Percentiles rank a stretch among this genome's conserved stretches.
phyloP scores from a whole-genome alignment of 73 alveolate species.

The Paraurostyla sp. region DNA sequence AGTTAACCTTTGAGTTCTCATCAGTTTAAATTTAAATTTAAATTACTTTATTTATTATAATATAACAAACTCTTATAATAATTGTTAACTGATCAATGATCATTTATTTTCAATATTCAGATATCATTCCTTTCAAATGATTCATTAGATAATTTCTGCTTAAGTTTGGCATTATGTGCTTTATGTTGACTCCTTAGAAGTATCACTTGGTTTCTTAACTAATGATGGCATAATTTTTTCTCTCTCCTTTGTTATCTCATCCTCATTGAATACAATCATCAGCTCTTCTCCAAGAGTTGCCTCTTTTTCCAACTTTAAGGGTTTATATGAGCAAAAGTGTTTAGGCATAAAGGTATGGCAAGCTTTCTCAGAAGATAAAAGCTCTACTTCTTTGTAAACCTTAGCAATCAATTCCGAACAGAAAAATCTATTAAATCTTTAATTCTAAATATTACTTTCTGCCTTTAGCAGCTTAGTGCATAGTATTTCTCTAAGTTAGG shows the following conservation, averaged over 20 bases:
- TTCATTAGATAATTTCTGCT: too few species aligned
- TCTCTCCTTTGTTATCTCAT: neutral
- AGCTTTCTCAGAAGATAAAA: neutral
- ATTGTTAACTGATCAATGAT: too few species aligned
- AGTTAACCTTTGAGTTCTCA: too few species aligned
- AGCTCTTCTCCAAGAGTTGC: slow-evolving; percentile 47
- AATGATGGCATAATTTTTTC: neutral
- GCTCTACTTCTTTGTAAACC: slow-evolving; percentile 32
- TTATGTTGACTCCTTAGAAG: too few species aligned
- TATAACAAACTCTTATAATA: too few species aligned
- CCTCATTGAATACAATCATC: slow-evolving; percentile 1
- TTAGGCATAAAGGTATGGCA: slow-evolving; percentile 24
- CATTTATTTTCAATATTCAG: too few species aligned
- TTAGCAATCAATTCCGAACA: slow-evolving; percentile 51
- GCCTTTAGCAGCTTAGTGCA: neutral
- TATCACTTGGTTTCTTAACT: neutral
- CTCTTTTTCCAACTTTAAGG: neutral
- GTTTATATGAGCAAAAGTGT: neutral
- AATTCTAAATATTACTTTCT: too few species aligned
- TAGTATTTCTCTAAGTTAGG: neutral
- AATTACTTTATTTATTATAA: too few species aligned
- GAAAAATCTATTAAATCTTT: too few species aligned
- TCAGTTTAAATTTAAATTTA: too few species aligned
- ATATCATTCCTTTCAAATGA: too few species aligned
- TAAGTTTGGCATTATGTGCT: too few species aligned